Conservation (phyloP, 2,329 filamentous ascomycete species). For the Coniochaeta sp. region DNA sequence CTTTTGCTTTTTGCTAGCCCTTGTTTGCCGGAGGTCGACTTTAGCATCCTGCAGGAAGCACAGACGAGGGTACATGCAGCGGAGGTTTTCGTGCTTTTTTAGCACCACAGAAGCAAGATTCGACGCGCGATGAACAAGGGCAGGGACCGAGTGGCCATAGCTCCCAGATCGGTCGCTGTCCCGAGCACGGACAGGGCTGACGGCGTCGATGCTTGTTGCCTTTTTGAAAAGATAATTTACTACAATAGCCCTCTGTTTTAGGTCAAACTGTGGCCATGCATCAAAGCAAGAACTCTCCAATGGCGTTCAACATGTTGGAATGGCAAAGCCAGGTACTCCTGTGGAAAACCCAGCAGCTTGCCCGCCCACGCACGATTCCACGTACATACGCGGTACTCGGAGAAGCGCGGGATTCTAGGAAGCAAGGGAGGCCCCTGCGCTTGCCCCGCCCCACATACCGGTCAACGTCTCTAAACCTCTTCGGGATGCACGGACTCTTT, state of each 20-base stretch:
- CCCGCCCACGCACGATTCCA: too few relatives aligned
- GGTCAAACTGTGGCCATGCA: not conserved
- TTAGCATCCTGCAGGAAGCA: constrained; percentile 1
- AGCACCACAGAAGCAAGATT: not conserved
- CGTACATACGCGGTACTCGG: too few relatives aligned
- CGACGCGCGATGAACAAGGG: not conserved
- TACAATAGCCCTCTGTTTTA: too few relatives aligned
- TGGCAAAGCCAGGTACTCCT: not conserved
- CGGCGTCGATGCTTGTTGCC: too few relatives aligned
- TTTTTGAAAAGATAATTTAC: too few relatives aligned
- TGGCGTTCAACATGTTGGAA: not conserved
- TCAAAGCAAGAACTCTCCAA: not conserved
- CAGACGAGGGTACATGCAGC: not conserved
- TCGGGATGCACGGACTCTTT: not conserved
- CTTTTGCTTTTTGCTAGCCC: not conserved
- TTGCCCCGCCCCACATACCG: not conserved
- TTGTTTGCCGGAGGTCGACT: not conserved
- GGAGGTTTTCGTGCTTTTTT: not conserved
- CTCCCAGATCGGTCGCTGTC: not conserved
- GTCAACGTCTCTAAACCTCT: not conserved
- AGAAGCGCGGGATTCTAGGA: not conserved
- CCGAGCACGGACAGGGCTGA: not conserved
- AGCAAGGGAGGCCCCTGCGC: not conserved
- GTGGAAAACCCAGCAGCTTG: too few relatives aligned
- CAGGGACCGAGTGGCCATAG: not conserved